Evolutionary conservation across 2,329 filamentous ascomycete genomes (phyloP).

Genomic region (Verticillium nubilum): DNA sequence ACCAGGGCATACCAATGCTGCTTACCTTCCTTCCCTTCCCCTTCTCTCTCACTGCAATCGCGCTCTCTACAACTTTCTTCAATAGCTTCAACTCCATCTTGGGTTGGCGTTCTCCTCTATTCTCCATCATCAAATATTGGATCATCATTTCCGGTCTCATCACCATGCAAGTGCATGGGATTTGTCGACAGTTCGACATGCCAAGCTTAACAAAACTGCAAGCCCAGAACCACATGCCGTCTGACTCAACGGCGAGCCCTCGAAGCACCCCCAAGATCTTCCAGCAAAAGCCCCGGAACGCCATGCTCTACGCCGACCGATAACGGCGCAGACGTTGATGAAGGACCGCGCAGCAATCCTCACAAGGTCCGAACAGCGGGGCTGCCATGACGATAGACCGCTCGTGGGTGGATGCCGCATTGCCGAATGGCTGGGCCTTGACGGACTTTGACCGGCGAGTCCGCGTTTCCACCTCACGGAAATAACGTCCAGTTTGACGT

Average conservation of each 20-base stretch:
- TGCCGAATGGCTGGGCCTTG: background rate
- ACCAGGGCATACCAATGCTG: too few species aligned
- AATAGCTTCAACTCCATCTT: background rate
- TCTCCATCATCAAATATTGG: background rate
- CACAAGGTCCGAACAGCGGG: background rate
- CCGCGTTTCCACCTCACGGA: background rate
- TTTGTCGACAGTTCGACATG: too few species aligned
- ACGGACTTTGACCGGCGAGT: background rate
- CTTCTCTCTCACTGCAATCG: too few species aligned
- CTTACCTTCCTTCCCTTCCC: too few species aligned
- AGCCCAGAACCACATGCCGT: background rate
- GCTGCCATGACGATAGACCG: background rate
- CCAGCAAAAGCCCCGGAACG: background rate
- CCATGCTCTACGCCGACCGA: background rate
- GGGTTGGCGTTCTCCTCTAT: background rate
- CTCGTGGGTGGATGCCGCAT: background rate
- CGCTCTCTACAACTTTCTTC: too few species aligned
- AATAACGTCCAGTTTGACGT: background rate
- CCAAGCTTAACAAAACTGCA: too few species aligned
- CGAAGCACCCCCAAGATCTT: background rate
- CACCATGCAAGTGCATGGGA: background rate
- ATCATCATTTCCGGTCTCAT: background rate
- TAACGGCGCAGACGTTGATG: background rate
- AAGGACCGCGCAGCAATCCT: background rate
- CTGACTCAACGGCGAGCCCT: background rate